Evolutionary conservation across 2,329 filamentous ascomycete species (phyloP).

Genomic region (Trichoderma endophyticum): DNA sequence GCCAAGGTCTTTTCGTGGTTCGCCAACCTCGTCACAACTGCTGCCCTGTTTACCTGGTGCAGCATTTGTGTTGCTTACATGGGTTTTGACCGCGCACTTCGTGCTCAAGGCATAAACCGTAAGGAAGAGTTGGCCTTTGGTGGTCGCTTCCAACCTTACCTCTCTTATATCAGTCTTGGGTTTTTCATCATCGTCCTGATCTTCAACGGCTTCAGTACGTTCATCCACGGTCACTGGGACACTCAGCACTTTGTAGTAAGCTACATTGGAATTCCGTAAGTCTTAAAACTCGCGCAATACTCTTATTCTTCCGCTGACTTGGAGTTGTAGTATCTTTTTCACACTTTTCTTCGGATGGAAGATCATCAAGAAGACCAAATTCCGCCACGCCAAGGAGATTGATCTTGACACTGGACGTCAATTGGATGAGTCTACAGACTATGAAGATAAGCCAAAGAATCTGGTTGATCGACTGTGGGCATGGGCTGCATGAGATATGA

Average conservation of each 20-base stretch:
- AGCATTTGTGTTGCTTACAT: slow-evolving; percentile 49
- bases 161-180: slow-evolving; percentile 47
- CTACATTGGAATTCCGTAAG: neutral
- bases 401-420: neutral
- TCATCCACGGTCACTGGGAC: slow-evolving; percentile 37
- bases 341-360: slow-evolving; percentile 66
- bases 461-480: neutral
- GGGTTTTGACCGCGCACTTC: slow-evolving; percentile 39
- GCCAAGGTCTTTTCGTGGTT: slow-evolving; percentile 52
- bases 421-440: neutral
- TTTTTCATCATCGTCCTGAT: slow-evolving; percentile 48
- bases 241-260: neutral
- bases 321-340: slow-evolving; percentile 40
- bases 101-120: neutral
- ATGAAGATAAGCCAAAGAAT: neutral
- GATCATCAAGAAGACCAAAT: slow-evolving; percentile 30
- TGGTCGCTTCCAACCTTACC: slow-evolving; percentile 50
- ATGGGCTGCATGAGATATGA: slow-evolving; percentile 2
- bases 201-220: slow-evolving; percentile 56
- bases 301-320: neutral
- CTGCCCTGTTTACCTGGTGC: slow-evolving; percentile 40
- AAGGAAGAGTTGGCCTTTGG: slow-evolving; percentile 43
- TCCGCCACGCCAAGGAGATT: neutral
- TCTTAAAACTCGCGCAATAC: neutral
- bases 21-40: slow-evolving; percentile 51